These are phyloP conservation scores for Cruciata laevipes DNA, from an alignment of 257 asterid genomes.

Conservation along the genomic window DNA sequence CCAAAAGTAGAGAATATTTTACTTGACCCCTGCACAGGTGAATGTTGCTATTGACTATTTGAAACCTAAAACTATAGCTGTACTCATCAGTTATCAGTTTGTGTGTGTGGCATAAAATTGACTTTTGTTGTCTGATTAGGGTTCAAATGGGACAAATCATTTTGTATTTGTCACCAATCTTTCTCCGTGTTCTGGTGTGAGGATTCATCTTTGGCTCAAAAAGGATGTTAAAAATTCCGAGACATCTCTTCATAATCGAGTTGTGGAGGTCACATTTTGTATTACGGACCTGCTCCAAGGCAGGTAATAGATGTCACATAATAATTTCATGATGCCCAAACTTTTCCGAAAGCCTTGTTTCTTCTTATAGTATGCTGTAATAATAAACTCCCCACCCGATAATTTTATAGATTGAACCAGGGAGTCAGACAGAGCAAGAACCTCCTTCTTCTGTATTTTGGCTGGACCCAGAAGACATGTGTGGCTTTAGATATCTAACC, in stretches of 20 bases:
- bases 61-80: background rate
- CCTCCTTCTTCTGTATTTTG: conserved; percentile 94
- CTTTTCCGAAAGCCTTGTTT: conserved; percentile 4
- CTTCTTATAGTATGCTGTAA: background rate
- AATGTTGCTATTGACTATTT: background rate
- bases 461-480: conserved; percentile 80
- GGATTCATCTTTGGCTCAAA: conserved; percentile 91
- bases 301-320: conserved; percentile 57
- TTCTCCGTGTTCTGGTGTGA: conserved; percentile 88
- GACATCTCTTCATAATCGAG: conserved; percentile 32
- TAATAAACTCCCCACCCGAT: background rate
- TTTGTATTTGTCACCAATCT: conserved; percentile 94
- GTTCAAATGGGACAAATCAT: conserved; percentile 53
- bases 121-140: conserved; percentile 40
- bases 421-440: conserved; percentile 96
- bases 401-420: conserved; percentile 79
- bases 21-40: too few species aligned
- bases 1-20: background rate
- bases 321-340: conserved; percentile 12
- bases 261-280: conserved; percentile 83
- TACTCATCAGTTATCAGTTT: background rate
- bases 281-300: conserved; percentile 90
- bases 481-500: conserved; percentile 79
- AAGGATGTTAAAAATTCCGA: conserved; percentile 49
- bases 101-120: background rate